Evolutionary conservation across 257 asterid species (phyloP).

Genomic region (Nicotiana sylvestris): DNA sequence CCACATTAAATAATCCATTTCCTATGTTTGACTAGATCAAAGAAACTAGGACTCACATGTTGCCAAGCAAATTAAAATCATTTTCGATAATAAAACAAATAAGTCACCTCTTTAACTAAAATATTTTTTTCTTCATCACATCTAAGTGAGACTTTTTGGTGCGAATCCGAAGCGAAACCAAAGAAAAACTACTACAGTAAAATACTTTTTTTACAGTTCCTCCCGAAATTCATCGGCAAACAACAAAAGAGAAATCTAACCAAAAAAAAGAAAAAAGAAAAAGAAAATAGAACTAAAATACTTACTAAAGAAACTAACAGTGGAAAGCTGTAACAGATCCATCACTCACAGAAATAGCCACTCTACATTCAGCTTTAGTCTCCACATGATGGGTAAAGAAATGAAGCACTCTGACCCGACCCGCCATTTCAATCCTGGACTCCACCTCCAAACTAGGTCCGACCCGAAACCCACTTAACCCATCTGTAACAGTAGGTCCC

Average conservation of each 20-base stretch:
- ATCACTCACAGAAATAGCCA: constrained; percentile 53
- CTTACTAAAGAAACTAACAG: constrained; percentile 33
- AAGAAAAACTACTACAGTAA: too few relatives aligned
- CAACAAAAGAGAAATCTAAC: background rate
- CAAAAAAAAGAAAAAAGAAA: background rate
- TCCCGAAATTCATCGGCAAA: background rate
- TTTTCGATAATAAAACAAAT: too few relatives aligned
- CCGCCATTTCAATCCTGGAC: constrained; percentile 69
- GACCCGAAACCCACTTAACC: constrained; percentile 46
- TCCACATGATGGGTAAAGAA: constrained; percentile 66
- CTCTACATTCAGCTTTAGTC: constrained; percentile 60
- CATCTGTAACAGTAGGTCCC: constrained; percentile 48
- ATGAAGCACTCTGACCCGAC: constrained; percentile 71
- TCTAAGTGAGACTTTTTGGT: too few relatives aligned
- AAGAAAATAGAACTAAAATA: background rate
- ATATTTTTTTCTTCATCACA: too few relatives aligned
- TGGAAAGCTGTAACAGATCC: constrained; percentile 81
- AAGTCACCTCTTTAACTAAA: too few relatives aligned
- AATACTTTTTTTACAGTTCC: background rate
- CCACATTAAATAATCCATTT: too few relatives aligned
- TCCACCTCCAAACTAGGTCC: constrained; percentile 79
- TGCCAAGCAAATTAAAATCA: too few relatives aligned
- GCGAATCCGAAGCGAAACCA: too few relatives aligned
- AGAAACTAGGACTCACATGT: too few relatives aligned
- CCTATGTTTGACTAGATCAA: too few relatives aligned